These are phyloP conservation scores for Pyrrhoderma noxium DNA, from an alignment of 1,284 basidiomycete genomes.

Conservation along the genomic window DNA sequence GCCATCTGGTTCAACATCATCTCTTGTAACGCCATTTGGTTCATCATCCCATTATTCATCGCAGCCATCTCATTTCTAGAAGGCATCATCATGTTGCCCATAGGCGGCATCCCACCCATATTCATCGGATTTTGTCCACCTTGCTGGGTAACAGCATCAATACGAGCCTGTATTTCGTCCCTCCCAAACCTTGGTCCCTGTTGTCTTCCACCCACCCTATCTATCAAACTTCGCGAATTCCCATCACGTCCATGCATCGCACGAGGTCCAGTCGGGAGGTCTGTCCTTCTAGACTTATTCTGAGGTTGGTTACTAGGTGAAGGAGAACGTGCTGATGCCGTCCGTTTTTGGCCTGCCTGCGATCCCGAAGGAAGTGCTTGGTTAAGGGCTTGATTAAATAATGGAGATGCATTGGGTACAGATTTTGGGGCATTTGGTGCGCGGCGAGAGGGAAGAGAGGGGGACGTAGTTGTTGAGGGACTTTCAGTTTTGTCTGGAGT, in stretches of 20 bases:
- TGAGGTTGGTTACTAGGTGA: conserved; percentile 59
- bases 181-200: conserved; percentile 34
- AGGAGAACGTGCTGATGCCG: conserved; percentile 34
- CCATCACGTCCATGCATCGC: conserved; percentile 56
- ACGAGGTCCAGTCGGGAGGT: conserved; percentile 66
- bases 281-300: conserved; percentile 11
- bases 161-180: conserved; percentile 71
- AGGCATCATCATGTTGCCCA: conserved; percentile 40
- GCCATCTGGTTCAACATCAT: conserved; percentile 85
- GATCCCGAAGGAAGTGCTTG: conserved; percentile 65
- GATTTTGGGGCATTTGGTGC: conserved; percentile 6
- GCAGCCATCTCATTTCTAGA: conserved; percentile 38
- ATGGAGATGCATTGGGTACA: conserved; percentile 2
- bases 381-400: conserved; percentile 36
- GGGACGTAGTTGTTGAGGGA: conserved; percentile 8
- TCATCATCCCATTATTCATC: conserved; percentile 42
- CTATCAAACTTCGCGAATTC: conserved; percentile 54
- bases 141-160: conserved; percentile 61
- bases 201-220: conserved; percentile 54
- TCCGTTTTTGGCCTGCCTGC: conserved; percentile 45
- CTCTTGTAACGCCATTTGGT: conserved; percentile 69
- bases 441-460: background rate
- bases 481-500: background rate
- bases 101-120: conserved; percentile 27
- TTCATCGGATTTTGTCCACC: conserved; percentile 37